A percentile compares a stretch with the other conserved stretches of the same genome.
Evolutionary conservation across 495 filamentous ascomycete species (phyloP).

Genomic region (Hyaloscypha variabilis): DNA sequence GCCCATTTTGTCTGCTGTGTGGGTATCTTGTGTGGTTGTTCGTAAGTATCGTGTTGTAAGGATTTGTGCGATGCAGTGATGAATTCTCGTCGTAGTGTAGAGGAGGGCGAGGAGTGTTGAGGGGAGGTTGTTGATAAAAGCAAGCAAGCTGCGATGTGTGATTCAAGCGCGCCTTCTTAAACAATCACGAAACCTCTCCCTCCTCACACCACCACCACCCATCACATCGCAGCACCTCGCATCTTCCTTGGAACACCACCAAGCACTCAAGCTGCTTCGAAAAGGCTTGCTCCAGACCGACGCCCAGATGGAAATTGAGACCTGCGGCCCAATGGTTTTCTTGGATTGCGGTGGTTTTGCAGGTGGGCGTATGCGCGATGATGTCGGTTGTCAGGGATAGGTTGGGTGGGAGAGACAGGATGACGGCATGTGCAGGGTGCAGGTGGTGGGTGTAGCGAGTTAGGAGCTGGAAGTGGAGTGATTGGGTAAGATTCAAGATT

Average conservation of each 20-base stretch:
- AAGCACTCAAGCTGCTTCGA: not conserved
- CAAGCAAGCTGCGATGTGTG: not conserved
- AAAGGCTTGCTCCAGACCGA: no score
- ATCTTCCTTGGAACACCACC: not conserved
- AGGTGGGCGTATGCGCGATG: not conserved
- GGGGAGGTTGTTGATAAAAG: not conserved
- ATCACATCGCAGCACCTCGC: no score
- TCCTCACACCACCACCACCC: not conserved
- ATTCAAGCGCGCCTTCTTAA: not conserved
- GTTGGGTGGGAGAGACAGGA: not conserved
- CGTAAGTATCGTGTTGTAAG: not conserved
- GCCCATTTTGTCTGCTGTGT: slow-evolving; percentile 21
- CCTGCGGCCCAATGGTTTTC: not conserved
- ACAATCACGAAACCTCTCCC: not conserved
- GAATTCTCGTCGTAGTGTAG: not conserved
- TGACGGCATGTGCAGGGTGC: not conserved
- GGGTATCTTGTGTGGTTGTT: not conserved
- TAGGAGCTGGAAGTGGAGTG: not conserved
- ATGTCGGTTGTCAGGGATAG: not conserved
- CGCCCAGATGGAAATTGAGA: not conserved
- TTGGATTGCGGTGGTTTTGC: no score
- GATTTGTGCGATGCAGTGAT: not conserved
- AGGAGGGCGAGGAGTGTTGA: not conserved
- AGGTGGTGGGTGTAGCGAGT: not conserved
- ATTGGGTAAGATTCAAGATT: not conserved